Evolutionary conservation across 208 protist genomes (phyloP), one percentile per base, ranked within the genome.

Genomic region (Eutreptiella sp.): DNA sequence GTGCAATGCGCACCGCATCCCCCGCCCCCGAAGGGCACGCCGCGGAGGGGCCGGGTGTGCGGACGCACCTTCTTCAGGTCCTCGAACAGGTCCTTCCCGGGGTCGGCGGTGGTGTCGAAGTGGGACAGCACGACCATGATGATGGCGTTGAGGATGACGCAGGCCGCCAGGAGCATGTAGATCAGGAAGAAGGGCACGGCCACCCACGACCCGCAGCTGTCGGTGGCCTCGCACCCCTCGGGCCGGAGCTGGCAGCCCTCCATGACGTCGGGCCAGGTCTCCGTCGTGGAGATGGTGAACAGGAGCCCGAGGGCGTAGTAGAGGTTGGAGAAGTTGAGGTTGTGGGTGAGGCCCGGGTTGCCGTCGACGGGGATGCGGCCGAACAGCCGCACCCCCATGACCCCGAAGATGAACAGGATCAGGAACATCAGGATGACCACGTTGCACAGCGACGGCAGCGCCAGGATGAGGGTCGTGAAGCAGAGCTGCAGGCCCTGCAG

Each of bases 251-350:
- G 53, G 68, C 80, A 87, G 32, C 72, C 73, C 33, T 84, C 81
- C 65, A 92, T 72, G 80, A 89, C 81, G 4, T 77, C 75, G 0
- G 70, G 77, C 83, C 84, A 92, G 69, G 84, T 74, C 69, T 92
- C 77, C n/a, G 88, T 62, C 27, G 87, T 92, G 5, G 74, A 73
- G 26, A 90, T 72, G 29, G 83, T 82, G 68, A 90, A 87, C 32
- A 81, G 75, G 79, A 92, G 85, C 26, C 90, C 83, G 34, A 92
- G 55, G 36, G 83, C 57, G 53, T 89, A 86, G 29, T 80, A 76
- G 41, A 89, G 87, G 46, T 76, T 88, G 36, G 61, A 45, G 61
- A 88, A 92, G 73, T 89, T 92, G 64, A n/a, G n/a, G n/a, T n/a
- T n/a, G n/a, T n/a, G n/a, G n/a, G n/a, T n/a, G n/a, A n/a, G n/a